Evolutionary conservation across 1,139 yeast genomes (phyloP), one percentile per base, ranked within the genome.

Genomic region (Entelexis sorbosivorans): DNA sequence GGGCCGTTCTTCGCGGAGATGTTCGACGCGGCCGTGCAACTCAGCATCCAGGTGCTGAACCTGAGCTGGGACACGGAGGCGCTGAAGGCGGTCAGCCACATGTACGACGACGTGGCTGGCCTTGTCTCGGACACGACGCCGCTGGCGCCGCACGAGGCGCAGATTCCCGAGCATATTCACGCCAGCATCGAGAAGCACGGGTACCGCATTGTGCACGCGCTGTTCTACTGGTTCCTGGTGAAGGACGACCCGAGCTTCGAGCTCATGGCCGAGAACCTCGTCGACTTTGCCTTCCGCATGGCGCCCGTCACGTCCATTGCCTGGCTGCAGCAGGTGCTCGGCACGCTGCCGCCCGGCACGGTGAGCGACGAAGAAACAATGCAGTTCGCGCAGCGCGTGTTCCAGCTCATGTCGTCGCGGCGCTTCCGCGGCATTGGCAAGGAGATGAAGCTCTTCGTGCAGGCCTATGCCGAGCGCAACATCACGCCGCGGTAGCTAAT

Each of bases 381-480:
- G 24, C 50, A 47, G 40, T 50, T 56, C 24, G 46, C 56, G 13
- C 51, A 53, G 40, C 55, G 47, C 29, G 50, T 58, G n/a, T 48
- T 56, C 45, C 46, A 68, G 70, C 42, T 82, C 80, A 61, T 55
- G 49, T 45, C 58, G 19, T 32, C 47, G 11, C 47, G 47, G 20
- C 42, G 51, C 13, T 48, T 45, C 40, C 38, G 44, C 2, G 59
- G 86, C 60, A 79, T 86, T 33, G 76, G 95, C 61, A 70, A 78
- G 6, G 75, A 83, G 48, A 69, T 88, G 50, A 76, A 78, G 61
- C 93, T 82, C 63, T 89, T 88, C 63, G 78, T 86, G 38, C 77
- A 75, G 51, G 84, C 95, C 86, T 89, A 87, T 66, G 73, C 83
- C 26, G 75, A 96, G 60, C 82, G 88, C 64, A 83, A 86, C 61